Base-by-base conservation (phyloP, 345 rosid species). In the Eucalyptus victrix region DNA sequence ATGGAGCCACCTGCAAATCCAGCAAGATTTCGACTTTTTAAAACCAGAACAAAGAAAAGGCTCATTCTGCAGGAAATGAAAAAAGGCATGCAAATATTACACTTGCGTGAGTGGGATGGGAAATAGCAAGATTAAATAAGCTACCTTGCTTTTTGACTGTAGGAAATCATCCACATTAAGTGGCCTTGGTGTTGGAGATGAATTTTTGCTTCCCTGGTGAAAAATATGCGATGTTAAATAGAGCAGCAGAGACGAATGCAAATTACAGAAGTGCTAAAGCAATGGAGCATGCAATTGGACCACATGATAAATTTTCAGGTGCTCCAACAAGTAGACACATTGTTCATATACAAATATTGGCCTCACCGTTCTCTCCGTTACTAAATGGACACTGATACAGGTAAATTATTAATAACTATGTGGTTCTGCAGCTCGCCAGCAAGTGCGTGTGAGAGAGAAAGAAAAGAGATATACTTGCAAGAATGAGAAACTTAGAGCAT, bases 101-200 rank as follows among this genome's bases (percentile, higher is more conserved):
- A 37, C 28, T 37, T 21, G 45, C 28, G 0, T 19, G 42, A 37
- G 21, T 76, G 45, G 28, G 47, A 76, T 37, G 83, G 81, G 83
- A 69, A 72, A 37, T 37, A 72, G 83, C 47, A 8, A 37, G 53
- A 40, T 37, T 2, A 80, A 54, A 56, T 15, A 47, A 17, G 30
- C 86, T 94, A 98, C 99, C 98, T 97, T 98, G 49, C 97, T 94
- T 93, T 98, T 98, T 49, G 99, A 95, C 67, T 91, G 93, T 76
- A 95, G 86, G 87, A 98, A 98, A 90, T 98, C 99, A 50, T 98
- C 97, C 93, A 97, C 91, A 89, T 87, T 92, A 89, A 97, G 95
- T 7, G 96, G 93, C 91, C 99, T 95, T 89, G 95, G 89, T 30
- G 88, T 88, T 49, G 94, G 92, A 90, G 94, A 60, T 85, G 62